These are phyloP conservation scores for Agrocybe chaxingu DNA, from an alignment of 768 basidiomycete genomes.

Conservation along the genomic window DNA sequence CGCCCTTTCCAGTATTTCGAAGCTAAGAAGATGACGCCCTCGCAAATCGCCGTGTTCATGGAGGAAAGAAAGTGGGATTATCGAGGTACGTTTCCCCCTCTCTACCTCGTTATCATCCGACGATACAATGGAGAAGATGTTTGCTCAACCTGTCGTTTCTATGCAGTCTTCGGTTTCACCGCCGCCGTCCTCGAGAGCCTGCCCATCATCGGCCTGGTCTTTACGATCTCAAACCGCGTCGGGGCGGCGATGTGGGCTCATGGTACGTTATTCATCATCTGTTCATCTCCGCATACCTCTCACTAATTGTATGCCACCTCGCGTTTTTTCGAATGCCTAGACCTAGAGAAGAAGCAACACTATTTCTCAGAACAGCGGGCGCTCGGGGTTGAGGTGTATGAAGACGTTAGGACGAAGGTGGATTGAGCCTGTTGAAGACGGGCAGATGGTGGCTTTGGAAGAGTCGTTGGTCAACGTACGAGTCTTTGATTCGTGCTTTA, in stretches of 20 bases:
- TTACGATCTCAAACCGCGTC: conserved; percentile 83
- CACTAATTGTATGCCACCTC: not conserved
- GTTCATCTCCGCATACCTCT: not conserved
- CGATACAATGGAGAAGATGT: not conserved
- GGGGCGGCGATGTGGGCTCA: conserved; percentile 96
- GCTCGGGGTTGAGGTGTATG: no score
- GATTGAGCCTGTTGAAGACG: no score
- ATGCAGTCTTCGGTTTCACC: conserved; percentile 79
- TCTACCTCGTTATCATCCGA: not conserved
- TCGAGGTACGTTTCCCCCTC: conserved; percentile 41
- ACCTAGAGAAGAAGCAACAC: conserved; percentile 61
- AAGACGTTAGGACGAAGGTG: no score
- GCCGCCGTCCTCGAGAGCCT: conserved; percentile 80
- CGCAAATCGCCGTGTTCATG: conserved; percentile 71
- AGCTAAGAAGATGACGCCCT: conserved; percentile 74
- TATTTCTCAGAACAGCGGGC: conserved; percentile 32
- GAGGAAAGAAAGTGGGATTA: conserved; percentile 90
- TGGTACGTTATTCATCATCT: conserved; percentile 36
- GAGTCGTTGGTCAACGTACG: no score
- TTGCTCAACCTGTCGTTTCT: not conserved
- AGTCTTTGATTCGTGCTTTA: no score
- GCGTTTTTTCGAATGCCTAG: conserved; percentile 55
- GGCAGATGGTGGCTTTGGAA: no score
- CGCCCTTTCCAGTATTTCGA: conserved; percentile 63
- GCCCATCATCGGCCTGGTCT: conserved; percentile 77